Evolutionary conservation across 306 rosid genomes (phyloP), one percentile per base, ranked within the genome.

Genomic region (Dalbergia cultrata): DNA sequence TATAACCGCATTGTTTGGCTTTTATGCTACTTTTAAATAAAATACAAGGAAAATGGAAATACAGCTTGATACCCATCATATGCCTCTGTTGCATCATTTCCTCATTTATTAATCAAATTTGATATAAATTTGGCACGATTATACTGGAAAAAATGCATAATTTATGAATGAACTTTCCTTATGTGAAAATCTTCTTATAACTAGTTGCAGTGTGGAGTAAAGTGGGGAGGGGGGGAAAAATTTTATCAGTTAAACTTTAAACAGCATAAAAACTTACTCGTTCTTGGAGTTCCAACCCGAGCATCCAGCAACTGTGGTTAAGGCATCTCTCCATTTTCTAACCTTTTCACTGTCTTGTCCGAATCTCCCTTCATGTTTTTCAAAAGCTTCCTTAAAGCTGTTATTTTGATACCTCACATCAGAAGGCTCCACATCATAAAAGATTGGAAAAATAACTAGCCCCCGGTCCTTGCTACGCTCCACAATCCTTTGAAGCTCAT

Each of bases 151-250:
- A 1, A 31, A 19, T 4, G 16, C 22, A 67, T 13, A 77, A 37
- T 34, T 52, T 14, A 54, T 54, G 4, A 13, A 26, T 1, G n/a
- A 76, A 77, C 31, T 53, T 22, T 4, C 67, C 52, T 37, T 14
- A 74, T 57, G 63, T 75, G 70, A 72, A 67, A 53, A 19, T 69
- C 78, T 78, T 83, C 52, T 49, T 39, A 50, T 45, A 68, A 70
- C 44, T 26, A 57, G 59, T 60, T 47, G 60, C 34, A 41, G 41
- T 11, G 31, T 16, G 68, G 62, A 72, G 45, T 41, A 78, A 79
- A 14, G 16, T 13, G 10, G 2, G 64, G 45, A 6, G 9, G 8
- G 49, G 4, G 45, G n/a, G 58, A 58, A 57, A 21, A 49, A 64
- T 1, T 75, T 14, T 50, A 65, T 10, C 49, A 21, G 70, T 68